Conservation (phyloP, 2,329 filamentous ascomycete species). For the Colletotrichum echinochloae region DNA sequence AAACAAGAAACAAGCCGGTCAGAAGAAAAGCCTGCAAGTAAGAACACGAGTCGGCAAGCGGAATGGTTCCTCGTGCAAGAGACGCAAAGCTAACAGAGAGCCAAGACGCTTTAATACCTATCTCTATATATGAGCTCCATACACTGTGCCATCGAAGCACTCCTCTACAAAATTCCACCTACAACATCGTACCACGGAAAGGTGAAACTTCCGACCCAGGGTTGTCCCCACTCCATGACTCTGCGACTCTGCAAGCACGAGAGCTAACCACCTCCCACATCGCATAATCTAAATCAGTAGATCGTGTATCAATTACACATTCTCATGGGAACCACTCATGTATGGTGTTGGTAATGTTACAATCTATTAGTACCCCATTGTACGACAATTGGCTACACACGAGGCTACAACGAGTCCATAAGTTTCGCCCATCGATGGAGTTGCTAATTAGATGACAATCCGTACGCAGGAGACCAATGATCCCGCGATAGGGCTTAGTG, state of each 20-base stretch:
- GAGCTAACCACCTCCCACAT: too few relatives aligned
- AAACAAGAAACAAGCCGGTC: constrained; percentile 21
- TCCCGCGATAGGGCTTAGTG: too few relatives aligned
- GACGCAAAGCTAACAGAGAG: background rate
- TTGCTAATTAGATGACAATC: background rate
- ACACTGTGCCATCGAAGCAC: background rate
- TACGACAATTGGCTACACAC: background rate
- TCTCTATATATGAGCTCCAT: background rate
- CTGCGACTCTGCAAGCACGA: too few relatives aligned
- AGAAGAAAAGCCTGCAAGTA: constrained; percentile 25
- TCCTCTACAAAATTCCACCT: background rate
- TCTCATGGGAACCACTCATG: background rate
- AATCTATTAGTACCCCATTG: background rate
- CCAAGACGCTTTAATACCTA: constrained; percentile 7
- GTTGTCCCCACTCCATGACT: too few relatives aligned
- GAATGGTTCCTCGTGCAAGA: constrained; percentile 8
- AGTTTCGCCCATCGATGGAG: background rate
- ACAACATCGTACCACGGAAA: background rate
- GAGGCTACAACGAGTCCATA: too few relatives aligned
- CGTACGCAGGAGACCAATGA: too few relatives aligned
- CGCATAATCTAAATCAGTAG: too few relatives aligned
- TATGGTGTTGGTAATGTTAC: background rate
- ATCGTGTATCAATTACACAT: background rate
- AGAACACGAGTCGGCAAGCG: constrained; percentile 25
- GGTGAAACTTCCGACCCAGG: background rate